Evolutionary conservation across 192 early-diverging fungal species (phyloP).

Genomic region (Geranomyces michiganensis): DNA sequence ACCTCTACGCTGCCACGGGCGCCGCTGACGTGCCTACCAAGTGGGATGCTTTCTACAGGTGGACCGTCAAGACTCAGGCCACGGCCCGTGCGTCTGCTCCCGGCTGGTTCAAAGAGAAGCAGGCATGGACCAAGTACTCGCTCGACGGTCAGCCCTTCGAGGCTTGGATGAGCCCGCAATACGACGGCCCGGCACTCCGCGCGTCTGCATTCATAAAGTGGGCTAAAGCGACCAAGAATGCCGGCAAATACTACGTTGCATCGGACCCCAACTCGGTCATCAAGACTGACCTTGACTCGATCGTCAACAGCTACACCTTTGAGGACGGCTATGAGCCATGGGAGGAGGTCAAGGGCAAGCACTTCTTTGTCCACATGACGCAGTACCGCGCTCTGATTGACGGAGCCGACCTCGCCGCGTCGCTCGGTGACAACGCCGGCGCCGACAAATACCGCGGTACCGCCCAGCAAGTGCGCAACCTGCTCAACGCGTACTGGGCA

Average conservation of each 20-base stretch:
- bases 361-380: not conserved
- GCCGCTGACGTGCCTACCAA: not conserved
- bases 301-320: not conserved
- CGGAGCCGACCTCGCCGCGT: not conserved
- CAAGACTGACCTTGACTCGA: constrained; percentile 15
- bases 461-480: not conserved
- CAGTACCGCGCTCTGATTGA: constrained; percentile 7
- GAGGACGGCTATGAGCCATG: constrained; percentile 15
- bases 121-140: constrained; percentile 15
- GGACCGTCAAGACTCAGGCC: constrained; percentile 1
- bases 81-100: not conserved
- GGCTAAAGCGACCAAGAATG: not conserved
- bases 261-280: constrained; percentile 2
- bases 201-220: constrained; percentile 6
- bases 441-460: not conserved
- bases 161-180: constrained; percentile 13
- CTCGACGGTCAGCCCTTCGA: constrained; percentile 5
- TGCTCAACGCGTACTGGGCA: not conserved
- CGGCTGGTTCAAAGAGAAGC: constrained; percentile 12
- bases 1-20: constrained; percentile 8
- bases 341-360: constrained; percentile 12
- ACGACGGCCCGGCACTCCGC: constrained; percentile 13
- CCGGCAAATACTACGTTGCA: not conserved
- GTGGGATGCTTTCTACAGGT: not conserved
- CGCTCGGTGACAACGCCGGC: not conserved